Evolutionary conservation across 208 protist species (phyloP), one percentile per base, ranked within the genome.

Genomic region (Phytomonas sp.): DNA sequence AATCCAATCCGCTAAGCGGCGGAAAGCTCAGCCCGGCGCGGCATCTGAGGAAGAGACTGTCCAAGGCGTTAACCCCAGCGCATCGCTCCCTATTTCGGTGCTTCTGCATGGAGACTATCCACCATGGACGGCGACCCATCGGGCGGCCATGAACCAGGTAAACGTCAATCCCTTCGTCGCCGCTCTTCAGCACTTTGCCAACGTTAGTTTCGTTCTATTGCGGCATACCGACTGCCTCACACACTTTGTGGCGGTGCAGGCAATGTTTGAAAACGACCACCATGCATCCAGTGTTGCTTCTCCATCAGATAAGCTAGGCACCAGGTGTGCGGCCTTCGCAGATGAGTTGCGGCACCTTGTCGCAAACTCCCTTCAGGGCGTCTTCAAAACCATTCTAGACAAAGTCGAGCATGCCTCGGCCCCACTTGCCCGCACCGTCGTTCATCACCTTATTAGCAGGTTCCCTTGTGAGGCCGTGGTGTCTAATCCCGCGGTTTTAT

Each of bases 141-240:
- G 66, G 64, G 33, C 83, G 51, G 68, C 78, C 60, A 66, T 70
- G n/a, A 73, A 62, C 4, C 31, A 36, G 13, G 83, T 91, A 23
- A 89, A 89, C 62, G 46, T 60, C 5, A 89, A 91, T 67, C 36
- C 83, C 17, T 68, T 91, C 17, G 89, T 92, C 40, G 75, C 70
- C 4, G 80, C 85, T 23, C 66, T 87, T 37, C 77, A 91, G 60
- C 86, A 92, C 75, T 85, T 82, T 56, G 56, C 92, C 20, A 95
- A 95, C 69, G 89, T 92, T 26, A 46, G 68, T 9, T 75, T 70
- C 61, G 73, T 73, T 30, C 20, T 89, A 9, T 46, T 82, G 30
- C 76, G 75, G 2, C 86, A 92, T 66, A 63, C 76, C 6, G 89
- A 95, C 70, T 71, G 76, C 17, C 71, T 95, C 4, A 89, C 81